Conservation (phyloP, 352 stramenopile genomes). For the Pythium grandisporangium region DNA sequence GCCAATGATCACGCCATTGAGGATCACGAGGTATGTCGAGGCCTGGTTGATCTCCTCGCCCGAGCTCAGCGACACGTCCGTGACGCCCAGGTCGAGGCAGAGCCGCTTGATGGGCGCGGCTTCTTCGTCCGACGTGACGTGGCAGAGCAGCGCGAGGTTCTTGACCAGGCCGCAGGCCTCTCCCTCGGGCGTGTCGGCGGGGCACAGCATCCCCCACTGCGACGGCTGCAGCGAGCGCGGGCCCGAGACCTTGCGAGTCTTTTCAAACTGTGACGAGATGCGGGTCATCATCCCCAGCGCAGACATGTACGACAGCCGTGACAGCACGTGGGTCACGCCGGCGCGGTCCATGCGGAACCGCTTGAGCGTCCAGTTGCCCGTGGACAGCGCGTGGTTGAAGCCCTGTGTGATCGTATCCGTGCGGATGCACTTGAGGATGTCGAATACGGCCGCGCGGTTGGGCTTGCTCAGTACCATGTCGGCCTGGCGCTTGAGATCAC, state of each 20-base stretch:
- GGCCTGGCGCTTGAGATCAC: slow-evolving; percentile 95
- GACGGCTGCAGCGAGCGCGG: slow-evolving; percentile 96
- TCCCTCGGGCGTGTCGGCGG: slow-evolving; percentile 98
- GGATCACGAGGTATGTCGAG: slow-evolving; percentile 95
- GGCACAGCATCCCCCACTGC: slow-evolving; percentile 99
- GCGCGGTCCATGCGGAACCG: slow-evolving; percentile 99
- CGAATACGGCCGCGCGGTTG: slow-evolving; percentile 96
- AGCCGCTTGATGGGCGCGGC: slow-evolving; percentile 90
- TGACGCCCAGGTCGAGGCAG: slow-evolving; percentile 96
- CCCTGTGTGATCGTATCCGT: slow-evolving; percentile 98
- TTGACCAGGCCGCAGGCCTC: slow-evolving; percentile 99
- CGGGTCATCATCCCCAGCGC: slow-evolving; percentile 99
- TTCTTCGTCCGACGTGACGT: slow-evolving; percentile 93
- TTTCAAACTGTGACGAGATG: slow-evolving; percentile 99
- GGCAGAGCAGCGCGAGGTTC: slow-evolving; percentile 97
- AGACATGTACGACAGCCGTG: slow-evolving; percentile 97
- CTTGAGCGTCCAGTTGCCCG: slow-evolving; percentile 99
- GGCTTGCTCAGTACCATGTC: slow-evolving; percentile 97
- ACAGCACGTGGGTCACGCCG: slow-evolving; percentile 96
- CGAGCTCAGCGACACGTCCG: slow-evolving; percentile 92
- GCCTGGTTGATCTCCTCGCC: slow-evolving; percentile 95
- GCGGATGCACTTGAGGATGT: slow-evolving; percentile 97
- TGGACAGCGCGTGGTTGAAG: slow-evolving; percentile 80
- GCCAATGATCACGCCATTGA: slow-evolving; percentile 99
- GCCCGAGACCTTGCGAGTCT: slow-evolving; percentile 98